These are phyloP conservation scores for Rhipidocladum racemiflorum DNA, from an alignment of 176 grass and related monocot genomes.

Conservation along the genomic window DNA sequence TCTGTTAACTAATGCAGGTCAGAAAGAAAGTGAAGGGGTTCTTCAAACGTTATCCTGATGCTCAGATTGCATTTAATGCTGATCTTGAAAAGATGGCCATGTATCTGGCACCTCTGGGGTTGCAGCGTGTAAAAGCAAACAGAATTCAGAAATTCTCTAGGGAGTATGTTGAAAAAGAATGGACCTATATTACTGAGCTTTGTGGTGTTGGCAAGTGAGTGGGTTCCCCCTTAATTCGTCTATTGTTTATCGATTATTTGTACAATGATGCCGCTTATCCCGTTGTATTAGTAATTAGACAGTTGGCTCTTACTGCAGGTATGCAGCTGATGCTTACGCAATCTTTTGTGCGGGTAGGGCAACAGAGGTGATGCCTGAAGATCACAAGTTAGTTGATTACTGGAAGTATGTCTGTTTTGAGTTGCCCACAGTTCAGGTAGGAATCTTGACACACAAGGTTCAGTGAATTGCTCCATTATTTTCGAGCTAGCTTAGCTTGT, in stretches of 20 bases:
- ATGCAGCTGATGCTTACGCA: conserved; percentile 82
- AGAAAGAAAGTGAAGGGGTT: conserved; percentile 26
- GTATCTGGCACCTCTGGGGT: conserved; percentile 45
- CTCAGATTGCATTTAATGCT: conserved; percentile 11
- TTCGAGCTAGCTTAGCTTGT: conserved; percentile 7
- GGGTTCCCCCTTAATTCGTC: neutral
- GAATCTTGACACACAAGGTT: neutral
- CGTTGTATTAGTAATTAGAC: neutral
- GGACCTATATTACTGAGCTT: conserved; percentile 66
- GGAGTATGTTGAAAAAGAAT: conserved; percentile 42
- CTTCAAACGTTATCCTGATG: conserved; percentile 45
- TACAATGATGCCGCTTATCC: neutral
- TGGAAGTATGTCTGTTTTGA: conserved; percentile 55
- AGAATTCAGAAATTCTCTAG: conserved; percentile 54
- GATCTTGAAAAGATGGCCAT: conserved; percentile 33
- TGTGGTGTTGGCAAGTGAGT: conserved; percentile 77
- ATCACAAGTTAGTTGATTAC: conserved; percentile 74
- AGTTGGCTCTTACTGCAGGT: conserved; percentile 35
- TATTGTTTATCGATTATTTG: neutral
- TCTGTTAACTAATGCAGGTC: conserved; percentile 33
- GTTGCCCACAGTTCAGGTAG: conserved; percentile 25
- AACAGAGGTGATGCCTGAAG: conserved; percentile 48
- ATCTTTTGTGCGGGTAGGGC: conserved; percentile 72
- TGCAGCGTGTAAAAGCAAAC: conserved; percentile 35
- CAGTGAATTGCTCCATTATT: neutral